Percentiles rank a stretch among this genome's conserved stretches.
phyloP scores from a whole-genome alignment of 345 rosid species.

The Turnera subulata region DNA sequence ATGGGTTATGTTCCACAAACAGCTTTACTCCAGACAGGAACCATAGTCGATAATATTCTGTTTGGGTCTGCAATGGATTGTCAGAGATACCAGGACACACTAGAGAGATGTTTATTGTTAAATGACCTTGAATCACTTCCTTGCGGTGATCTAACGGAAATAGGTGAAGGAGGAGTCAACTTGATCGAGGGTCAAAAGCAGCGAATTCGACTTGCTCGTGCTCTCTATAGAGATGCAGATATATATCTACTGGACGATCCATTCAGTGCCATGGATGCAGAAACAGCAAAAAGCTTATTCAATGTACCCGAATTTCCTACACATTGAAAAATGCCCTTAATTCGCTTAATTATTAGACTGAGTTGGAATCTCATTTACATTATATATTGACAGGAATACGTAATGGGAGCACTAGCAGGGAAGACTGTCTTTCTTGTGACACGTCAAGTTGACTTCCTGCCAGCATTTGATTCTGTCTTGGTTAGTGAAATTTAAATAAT shows the following conservation, averaged over 20 bases:
- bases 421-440: conserved; percentile 57
- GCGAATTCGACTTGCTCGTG: conserved; percentile 53
- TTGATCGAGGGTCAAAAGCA: conserved; percentile 66
- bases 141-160: conserved; percentile 41
- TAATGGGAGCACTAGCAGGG: conserved; percentile 36
- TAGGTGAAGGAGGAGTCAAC: conserved; percentile 58
- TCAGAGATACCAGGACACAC: conserved; percentile 50
- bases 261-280: conserved; percentile 63
- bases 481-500: conserved; percentile 37
- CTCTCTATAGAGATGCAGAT: conserved; percentile 52
- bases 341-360: not conserved
- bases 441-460: conserved; percentile 58
- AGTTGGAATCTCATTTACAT: not conserved
- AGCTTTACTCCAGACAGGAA: conserved; percentile 88
- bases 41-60: conserved; percentile 73
- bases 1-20: conserved; percentile 81
- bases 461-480: conserved; percentile 40
- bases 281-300: conserved; percentile 45
- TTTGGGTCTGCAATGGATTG: conserved; percentile 70
- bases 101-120: conserved; percentile 67
- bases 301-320: conserved; percentile 25
- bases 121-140: conserved; percentile 73
- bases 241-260: conserved; percentile 61
- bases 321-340: not conserved
- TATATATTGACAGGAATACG: conserved; percentile 37